These are phyloP conservation scores for Leucosporidium yakuticum DNA, from an alignment of 768 basidiomycete genomes.

Conservation along the genomic window DNA sequence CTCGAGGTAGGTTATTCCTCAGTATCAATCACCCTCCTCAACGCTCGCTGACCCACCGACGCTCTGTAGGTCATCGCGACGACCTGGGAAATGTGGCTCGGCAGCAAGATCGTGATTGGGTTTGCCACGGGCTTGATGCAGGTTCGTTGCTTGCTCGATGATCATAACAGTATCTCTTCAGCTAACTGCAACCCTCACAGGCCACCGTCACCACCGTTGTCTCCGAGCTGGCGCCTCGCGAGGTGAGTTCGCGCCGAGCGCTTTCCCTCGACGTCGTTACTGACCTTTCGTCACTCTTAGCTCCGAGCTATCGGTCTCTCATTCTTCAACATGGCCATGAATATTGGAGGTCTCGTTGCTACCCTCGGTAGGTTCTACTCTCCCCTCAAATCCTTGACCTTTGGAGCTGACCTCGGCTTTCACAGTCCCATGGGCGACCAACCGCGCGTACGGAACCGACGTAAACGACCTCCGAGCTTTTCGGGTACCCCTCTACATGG, in stretches of 20 bases:
- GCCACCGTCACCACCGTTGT: constrained; percentile 29
- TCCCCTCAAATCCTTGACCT: too few relatives aligned
- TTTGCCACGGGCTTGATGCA: constrained; percentile 29
- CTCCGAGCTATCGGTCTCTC: neutral
- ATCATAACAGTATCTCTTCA: neutral
- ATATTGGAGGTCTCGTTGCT: constrained; percentile 24
- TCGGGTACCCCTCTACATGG: constrained; percentile 29
- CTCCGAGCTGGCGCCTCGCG: constrained; percentile 31
- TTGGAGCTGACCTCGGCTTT: too few relatives aligned
- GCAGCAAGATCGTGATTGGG: constrained; percentile 35
- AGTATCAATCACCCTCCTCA: neutral
- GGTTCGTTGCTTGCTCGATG: too few relatives aligned
- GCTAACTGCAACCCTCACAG: constrained; percentile 1
- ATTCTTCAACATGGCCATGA: neutral
- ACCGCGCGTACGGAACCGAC: constrained; percentile 9
- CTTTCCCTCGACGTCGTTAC: constrained; percentile 23
- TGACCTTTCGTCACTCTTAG: neutral
- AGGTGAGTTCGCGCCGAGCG: constrained; percentile 27
- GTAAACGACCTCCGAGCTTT: constrained; percentile 12
- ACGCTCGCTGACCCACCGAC: constrained; percentile 3
- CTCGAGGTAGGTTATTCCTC: too few relatives aligned
- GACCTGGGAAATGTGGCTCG: constrained; percentile 25
- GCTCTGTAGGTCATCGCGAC: constrained; percentile 28
- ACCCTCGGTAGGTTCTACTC: too few relatives aligned
- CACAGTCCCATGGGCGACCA: constrained; percentile 28